Evolutionary conservation across 495 filamentous ascomycete genomes (phyloP), one percentile per base, ranked within the genome.

Genomic region (Letharia lupina): DNA sequence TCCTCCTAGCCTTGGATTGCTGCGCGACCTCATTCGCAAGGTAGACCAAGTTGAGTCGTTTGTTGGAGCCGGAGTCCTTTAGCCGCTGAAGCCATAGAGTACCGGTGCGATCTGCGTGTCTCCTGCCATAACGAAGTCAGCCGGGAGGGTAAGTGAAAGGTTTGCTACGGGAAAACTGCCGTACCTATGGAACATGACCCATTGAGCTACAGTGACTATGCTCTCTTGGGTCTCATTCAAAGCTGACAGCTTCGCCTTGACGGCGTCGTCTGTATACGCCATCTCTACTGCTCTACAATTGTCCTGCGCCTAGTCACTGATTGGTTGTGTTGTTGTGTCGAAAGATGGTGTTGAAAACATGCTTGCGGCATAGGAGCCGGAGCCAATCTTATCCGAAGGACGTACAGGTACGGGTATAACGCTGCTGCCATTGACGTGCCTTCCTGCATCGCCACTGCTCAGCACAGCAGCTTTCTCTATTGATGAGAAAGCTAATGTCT

Each of bases 131-230:
- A 62, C 9, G 7, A 68, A 54, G 64, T 66, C 60, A 69, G 63
- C 39, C 52, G 62, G 37, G 33, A 57, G 28, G 31, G 42, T 59
- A 15, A 60, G 60, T 37, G 47, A 50, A 54, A 64, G 42, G 61
- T 62, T 52, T 62, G 57, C 45, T 57, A 57, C 60, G 48, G 60
- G 50, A 62, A 60, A 58, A 61, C 66, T 68, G 63, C 52, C 77
- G 71, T 89, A 96, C 93, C 91, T 87, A 78, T 99, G 92, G 75
- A 98, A 99, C 89, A 98, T 91, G 65, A 99, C 90, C 95, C 95
- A 99, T 88, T 97, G 93, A 56, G 92, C 88, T 61, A 95, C 92
- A 59, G 90, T 89, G 58, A 95, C 91, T 71, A 98, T 96, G 77
- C 90, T 91, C 70, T 98, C 94, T 74, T 98, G 92, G 16, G 90